Conservation (phyloP, 2,329 filamentous ascomycete species). For the Zasmidium angulare region DNA sequence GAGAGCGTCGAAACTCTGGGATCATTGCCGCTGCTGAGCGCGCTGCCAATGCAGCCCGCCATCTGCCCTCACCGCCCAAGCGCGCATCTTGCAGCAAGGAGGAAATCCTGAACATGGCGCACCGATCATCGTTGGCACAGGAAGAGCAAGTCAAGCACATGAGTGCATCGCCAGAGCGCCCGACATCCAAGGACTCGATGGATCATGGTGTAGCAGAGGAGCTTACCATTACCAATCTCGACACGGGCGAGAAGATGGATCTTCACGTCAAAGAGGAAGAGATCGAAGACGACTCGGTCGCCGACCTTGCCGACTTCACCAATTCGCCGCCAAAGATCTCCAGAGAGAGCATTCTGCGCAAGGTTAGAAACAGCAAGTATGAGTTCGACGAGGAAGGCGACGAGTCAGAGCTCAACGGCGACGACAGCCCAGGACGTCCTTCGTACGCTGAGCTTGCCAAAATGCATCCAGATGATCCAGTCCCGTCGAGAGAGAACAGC, state of each 20-base stretch:
- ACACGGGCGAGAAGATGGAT: conserved; percentile 28
- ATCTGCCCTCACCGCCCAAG: conserved; percentile 69
- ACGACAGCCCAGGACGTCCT: conserved; percentile 23
- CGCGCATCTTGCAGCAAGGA: conserved; percentile 69
- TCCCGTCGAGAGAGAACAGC: conserved; percentile 77
- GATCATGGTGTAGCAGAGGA: conserved; percentile 44
- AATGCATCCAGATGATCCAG: conserved; percentile 84
- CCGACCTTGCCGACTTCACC: conserved; percentile 35
- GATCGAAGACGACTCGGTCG: conserved; percentile 36
- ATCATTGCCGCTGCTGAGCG: conserved; percentile 71
- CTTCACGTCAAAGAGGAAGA: conserved; percentile 21
- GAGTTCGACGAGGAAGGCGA: conserved; percentile 45
- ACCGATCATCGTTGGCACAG: conserved; percentile 70
- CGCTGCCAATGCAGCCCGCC: conserved; percentile 64
- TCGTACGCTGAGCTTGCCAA: conserved; percentile 50
- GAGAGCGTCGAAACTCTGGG: conserved; percentile 55
- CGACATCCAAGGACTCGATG: conserved; percentile 23
- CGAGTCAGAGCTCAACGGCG: conserved; percentile 52
- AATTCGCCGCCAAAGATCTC: conserved; percentile 72
- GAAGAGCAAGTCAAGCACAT: conserved; percentile 85
- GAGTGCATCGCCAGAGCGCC: conserved; percentile 50
- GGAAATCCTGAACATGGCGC: conserved; percentile 74
- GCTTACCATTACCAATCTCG: conserved; percentile 30
- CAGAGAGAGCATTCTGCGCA: conserved; percentile 86
- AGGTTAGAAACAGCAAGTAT: conserved; percentile 67